Conservation (phyloP, 352 stramenopile genomes). For the Pythium grandisporangium region DNA sequence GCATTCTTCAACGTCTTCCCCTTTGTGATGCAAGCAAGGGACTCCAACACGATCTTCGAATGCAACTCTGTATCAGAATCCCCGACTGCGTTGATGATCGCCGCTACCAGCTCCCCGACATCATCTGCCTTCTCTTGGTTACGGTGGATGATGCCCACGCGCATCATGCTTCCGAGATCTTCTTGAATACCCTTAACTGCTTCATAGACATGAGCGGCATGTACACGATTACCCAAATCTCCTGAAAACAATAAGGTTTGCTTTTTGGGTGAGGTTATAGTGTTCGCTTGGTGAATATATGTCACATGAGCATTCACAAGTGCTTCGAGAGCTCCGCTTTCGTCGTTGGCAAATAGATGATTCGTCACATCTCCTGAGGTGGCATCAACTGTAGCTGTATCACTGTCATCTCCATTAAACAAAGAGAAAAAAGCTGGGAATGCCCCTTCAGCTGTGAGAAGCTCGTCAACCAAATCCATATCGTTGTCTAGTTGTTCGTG, state of each 20-base stretch:
- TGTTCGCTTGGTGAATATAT: conserved; percentile 47
- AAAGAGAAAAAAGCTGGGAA: conserved; percentile 66
- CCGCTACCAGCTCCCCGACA: conserved; percentile 32
- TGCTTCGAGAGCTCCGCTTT: conserved; percentile 42
- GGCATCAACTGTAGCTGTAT: conserved; percentile 2
- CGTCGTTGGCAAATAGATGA: conserved; percentile 54
- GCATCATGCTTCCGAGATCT: conserved; percentile 50
- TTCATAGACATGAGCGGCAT: conserved; percentile 45
- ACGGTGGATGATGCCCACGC: conserved; percentile 48
- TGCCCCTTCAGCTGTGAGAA: conserved; percentile 42
- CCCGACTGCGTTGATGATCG: conserved; percentile 37
- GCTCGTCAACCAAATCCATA: conserved; percentile 60
- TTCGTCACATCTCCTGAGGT: conserved; percentile 4
- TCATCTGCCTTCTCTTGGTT: conserved; percentile 4
- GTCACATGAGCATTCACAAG: conserved; percentile 31
- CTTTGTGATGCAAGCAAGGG: conserved; percentile 42
- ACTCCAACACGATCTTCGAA: conserved; percentile 46
- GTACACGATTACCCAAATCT: conserved; percentile 34
- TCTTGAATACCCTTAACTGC: conserved; percentile 57
- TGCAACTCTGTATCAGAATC: conserved; percentile 44
- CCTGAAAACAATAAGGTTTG: conserved; percentile 56
- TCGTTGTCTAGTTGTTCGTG: conserved; percentile 36
- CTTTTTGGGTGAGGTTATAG: conserved; percentile 48
- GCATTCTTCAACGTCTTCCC: conserved; percentile 34
- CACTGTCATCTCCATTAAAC: conserved; percentile 24